Conservation (phyloP, 257 asterid species). For the Galeopsis tetrahit region DNA sequence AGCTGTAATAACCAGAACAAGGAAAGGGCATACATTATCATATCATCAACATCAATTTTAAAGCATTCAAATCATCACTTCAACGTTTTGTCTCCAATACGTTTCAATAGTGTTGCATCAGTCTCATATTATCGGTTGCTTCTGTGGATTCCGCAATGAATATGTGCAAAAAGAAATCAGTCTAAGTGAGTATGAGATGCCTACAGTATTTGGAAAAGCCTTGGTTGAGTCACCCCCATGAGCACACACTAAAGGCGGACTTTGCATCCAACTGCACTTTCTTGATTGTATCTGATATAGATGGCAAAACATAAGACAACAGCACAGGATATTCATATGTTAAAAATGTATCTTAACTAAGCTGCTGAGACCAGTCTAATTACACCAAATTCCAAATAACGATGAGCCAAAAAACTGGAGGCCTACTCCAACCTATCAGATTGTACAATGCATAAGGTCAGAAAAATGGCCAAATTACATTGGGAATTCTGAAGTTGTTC, state of each 20-base stretch:
- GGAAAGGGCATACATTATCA: not conserved
- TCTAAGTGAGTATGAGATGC: constrained; percentile 38
- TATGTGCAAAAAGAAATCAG: constrained; percentile 21
- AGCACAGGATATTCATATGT: not conserved
- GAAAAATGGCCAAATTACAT: constrained; percentile 7
- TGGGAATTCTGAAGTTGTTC: constrained; percentile 16
- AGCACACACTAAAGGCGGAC: constrained; percentile 91
- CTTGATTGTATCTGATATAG: constrained; percentile 57
- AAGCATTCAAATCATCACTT: not conserved
- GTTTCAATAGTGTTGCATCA: constrained; percentile 10
- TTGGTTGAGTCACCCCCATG: constrained; percentile 98
- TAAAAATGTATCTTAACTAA: not conserved
- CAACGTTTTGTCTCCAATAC: constrained; percentile 6
- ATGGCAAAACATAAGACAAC: constrained; percentile 23
- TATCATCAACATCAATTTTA: not conserved
- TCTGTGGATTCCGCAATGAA: constrained; percentile 1
- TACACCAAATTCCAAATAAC: constrained; percentile 11
- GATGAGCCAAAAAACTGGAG: not conserved
- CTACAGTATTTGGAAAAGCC: constrained; percentile 95
- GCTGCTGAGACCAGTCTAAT: constrained; percentile 20
- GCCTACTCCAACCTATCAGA: constrained; percentile 16
- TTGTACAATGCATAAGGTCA: not conserved
- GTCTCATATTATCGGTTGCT: constrained; percentile 7
- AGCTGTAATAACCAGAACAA: not conserved
- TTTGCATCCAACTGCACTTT: constrained; percentile 77